Conservation (phyloP, 2,329 filamentous ascomycete species). For the Geoglossum cookeanum region DNA sequence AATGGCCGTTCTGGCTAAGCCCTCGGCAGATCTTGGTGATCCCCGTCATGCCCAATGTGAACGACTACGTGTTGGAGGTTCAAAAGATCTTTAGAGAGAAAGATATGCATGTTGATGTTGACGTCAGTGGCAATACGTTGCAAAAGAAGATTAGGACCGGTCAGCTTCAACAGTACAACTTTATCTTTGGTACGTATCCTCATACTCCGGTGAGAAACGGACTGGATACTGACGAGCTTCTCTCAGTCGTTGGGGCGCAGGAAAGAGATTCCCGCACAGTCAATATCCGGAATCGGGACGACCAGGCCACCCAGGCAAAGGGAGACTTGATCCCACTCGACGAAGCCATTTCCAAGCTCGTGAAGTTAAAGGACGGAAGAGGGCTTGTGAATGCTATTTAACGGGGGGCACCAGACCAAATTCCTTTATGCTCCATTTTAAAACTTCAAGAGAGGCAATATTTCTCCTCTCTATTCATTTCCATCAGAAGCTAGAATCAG, state of each 20-base stretch:
- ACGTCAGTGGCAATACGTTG: slow-evolving; percentile 29
- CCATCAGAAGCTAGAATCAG: too few relatives aligned
- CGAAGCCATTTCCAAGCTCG: slow-evolving; percentile 35
- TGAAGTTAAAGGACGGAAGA: slow-evolving; percentile 25
- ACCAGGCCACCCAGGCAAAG: slow-evolving; percentile 40
- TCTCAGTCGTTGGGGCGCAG: slow-evolving; percentile 39
- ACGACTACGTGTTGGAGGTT: slow-evolving; percentile 29
- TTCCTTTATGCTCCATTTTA: neutral
- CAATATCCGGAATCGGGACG: slow-evolving; percentile 46
- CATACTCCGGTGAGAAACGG: neutral
- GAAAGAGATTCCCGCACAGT: slow-evolving; percentile 39
- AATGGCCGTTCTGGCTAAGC: slow-evolving; percentile 34
- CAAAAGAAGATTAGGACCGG: slow-evolving; percentile 32
- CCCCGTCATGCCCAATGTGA: slow-evolving; percentile 29
- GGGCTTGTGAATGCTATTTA: slow-evolving; percentile 15
- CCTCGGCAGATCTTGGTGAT: slow-evolving; percentile 30
- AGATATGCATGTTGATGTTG: slow-evolving; percentile 28
- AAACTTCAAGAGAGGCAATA: too few relatives aligned
- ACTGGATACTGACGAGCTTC: neutral
- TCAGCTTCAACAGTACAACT: slow-evolving; percentile 30
- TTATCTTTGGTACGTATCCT: slow-evolving; percentile 28
- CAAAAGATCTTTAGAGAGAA: slow-evolving; percentile 25
- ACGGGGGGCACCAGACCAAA: neutral
- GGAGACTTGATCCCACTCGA: slow-evolving; percentile 41
- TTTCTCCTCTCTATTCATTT: too few relatives aligned